Evolutionary conservation across 2,329 filamentous ascomycete genomes (phyloP), one percentile per base, ranked within the genome.

Genomic region (Colletotrichum sp.): DNA sequence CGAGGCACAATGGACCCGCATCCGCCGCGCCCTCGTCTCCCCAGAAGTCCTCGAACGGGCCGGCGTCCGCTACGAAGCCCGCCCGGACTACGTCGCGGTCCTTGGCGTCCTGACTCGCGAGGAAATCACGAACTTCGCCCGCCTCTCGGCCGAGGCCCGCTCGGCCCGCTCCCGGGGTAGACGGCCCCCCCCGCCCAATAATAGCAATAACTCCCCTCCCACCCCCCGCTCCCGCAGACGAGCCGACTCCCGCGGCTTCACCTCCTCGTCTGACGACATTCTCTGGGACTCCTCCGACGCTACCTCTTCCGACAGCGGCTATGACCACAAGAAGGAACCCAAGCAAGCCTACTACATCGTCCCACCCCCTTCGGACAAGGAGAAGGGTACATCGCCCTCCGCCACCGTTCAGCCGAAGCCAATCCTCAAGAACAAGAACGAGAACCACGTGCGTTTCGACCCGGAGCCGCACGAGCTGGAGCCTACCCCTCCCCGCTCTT

Each of bases 381-480:
- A 75, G 48, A 82, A 80, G 72, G 71, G 78, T 21, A 77, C 80
- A 7, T 82, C 81, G 3, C 83, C 85, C 1, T 82, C 85, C 1
- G 79, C 84, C 5, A 86, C 83, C 3, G 83, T 85, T 0, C 82
- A 80, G 72, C 91, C 90, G 3, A 92, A 91, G 79, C 88, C 90
- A 7, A 92, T 92, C n/a, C 84, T 92, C 21, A 92, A 92, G 84
- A 92, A 92, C 80, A 88, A 87, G 78, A 90, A 91, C 75, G 88
- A 88, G 63, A 89, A 92, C 75, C 89, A 89, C 61, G 90, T 92
- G 7, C 87, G 87, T 6, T 91, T 91, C 74, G 87, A 89, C 48
- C 85, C 87, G 1, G 86, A 89, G 78, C 86, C 87, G 18, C 81
- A 86, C 71, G 85, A 91, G 80, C 80, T 91, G 74, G 78, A 80